phyloP scores from a whole-genome alignment of 495 filamentous ascomycete species.

The Hypoxylon crocopeplum region DNA sequence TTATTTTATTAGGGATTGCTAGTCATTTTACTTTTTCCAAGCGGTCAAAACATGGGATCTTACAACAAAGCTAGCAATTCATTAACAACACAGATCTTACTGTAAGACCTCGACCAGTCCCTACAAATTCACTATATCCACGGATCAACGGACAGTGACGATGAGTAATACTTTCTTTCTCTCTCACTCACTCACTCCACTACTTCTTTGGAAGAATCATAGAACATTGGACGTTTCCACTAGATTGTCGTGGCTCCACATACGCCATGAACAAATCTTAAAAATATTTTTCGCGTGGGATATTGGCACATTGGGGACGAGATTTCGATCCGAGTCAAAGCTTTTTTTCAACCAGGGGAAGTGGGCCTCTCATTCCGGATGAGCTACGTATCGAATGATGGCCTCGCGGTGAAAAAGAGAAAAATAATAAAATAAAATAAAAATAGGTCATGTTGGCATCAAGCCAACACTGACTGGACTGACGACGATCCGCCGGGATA shows the following conservation, averaged over 20 bases:
- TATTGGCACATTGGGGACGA: slow-evolving; percentile 33
- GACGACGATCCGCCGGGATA: slow-evolving; percentile 13
- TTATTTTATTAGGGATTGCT: slow-evolving; percentile 3
- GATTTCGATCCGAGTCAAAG: slow-evolving; percentile 32
- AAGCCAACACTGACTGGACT: slow-evolving; percentile 11
- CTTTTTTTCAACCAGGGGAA: slow-evolving; percentile 27
- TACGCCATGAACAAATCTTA: slow-evolving; percentile 27
- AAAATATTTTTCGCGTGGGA: slow-evolving; percentile 26
- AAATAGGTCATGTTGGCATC: slow-evolving; percentile 15
- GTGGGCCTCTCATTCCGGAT: slow-evolving; percentile 26
- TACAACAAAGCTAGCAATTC: no score
- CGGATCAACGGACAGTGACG: background rate
- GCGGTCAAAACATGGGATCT: no score
- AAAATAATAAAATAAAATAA: slow-evolving; percentile 1
- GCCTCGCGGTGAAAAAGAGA: slow-evolving; percentile 28
- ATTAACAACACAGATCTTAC: no score
- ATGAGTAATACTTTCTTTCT: slow-evolving; percentile 23
- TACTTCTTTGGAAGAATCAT: slow-evolving; percentile 28
- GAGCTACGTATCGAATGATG: slow-evolving; percentile 27
- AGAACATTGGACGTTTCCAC: slow-evolving; percentile 32
- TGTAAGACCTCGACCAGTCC: no score
- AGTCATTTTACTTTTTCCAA: slow-evolving; percentile 4
- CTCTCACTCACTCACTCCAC: slow-evolving; percentile 19
- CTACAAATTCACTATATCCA: no score
- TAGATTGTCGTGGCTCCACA: slow-evolving; percentile 35